Evolutionary conservation across 768 basidiomycete genomes (phyloP).

Genomic region (Pleurotus cornucopiae): DNA sequence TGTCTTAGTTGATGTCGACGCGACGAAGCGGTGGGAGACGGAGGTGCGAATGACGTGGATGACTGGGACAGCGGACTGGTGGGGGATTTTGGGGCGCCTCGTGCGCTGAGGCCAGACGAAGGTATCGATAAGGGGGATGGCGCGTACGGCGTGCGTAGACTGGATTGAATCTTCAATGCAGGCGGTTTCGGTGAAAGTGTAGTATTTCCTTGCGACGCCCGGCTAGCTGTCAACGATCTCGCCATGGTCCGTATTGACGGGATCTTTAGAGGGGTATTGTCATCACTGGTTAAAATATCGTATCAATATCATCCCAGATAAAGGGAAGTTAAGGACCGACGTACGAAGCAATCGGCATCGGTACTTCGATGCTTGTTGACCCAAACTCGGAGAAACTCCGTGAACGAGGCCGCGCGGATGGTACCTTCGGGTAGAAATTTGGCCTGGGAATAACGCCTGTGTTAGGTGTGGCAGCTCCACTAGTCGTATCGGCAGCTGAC

Average conservation of each 20-base stretch:
- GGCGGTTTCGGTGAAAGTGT: slow-evolving; percentile 14
- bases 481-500: too few relatives aligned
- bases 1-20: slow-evolving; percentile 22
- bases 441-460: slow-evolving; percentile 44
- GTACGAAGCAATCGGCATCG: slow-evolving; percentile 19
- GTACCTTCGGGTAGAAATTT: slow-evolving; percentile 59
- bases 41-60: slow-evolving; percentile 12
- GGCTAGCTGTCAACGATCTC: slow-evolving; percentile 10
- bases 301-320: neutral
- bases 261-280: slow-evolving; percentile 16
- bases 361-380: slow-evolving; percentile 26
- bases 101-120: slow-evolving; percentile 25
- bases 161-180: slow-evolving; percentile 16
- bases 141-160: slow-evolving; percentile 24
- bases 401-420: slow-evolving; percentile 57
- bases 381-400: slow-evolving; percentile 77
- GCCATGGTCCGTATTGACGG: slow-evolving; percentile 12
- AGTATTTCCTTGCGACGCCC: slow-evolving; percentile 11
- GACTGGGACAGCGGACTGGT: slow-evolving; percentile 32
- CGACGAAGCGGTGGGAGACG: slow-evolving; percentile 18
- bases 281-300: slow-evolving; percentile 16
- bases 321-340: slow-evolving; percentile 21
- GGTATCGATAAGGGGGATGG: slow-evolving; percentile 43
- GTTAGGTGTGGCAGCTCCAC: too few relatives aligned
- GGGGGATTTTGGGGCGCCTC: slow-evolving; percentile 23